Evolutionary conservation across 1,139 yeast species (phyloP), one percentile per base, ranked within the genome.

Genomic region (Blastobotrys indianensis): DNA sequence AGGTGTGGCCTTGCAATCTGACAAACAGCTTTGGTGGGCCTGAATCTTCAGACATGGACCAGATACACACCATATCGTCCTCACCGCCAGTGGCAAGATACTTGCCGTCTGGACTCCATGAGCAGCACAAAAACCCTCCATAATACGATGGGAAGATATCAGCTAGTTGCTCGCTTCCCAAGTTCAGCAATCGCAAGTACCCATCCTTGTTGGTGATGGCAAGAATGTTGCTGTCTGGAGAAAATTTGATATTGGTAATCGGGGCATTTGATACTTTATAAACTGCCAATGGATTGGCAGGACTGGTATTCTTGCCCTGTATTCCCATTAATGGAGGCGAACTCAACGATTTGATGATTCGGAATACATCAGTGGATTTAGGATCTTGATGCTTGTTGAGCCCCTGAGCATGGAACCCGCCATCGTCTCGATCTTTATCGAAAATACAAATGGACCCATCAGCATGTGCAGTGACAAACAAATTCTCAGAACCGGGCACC

Each of bases 191-290:
- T 41, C 84, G 66, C 12, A 82, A 67, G 52, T 76, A 75, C 1
- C 92, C 94, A 59, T 83, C 90, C 53, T 78, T 83, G 5, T 80
- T 69, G 0, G 84, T 79, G 35, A 82, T 61, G 0, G 83, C 79
- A 15, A 71, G 45, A 4, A 67, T 48, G 17, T 75, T 54, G 10
- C 42, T 17, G 39, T 45, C 32, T 54, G 80, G 77, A 16, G 85
- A 84, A 39, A 70, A 65, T 29, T 69, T 61, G 11, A 77, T 64
- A 15, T 72, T 67, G 1, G 81, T 75, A 32, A 84, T 72, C 1
- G 87, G 77, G 48, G 74, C 74, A 51, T 76, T 75, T 23, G 85
- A 74, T 11, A 83, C 57, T 52, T 80, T 80, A 60, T 80, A 77
- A 54, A 80, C 85, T 1, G 83, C 81, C 23, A 82, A 66, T 4